Base-by-base conservation (phyloP, 1,284 basidiomycete genomes). In the Tranzscheliella williamsii region DNA sequence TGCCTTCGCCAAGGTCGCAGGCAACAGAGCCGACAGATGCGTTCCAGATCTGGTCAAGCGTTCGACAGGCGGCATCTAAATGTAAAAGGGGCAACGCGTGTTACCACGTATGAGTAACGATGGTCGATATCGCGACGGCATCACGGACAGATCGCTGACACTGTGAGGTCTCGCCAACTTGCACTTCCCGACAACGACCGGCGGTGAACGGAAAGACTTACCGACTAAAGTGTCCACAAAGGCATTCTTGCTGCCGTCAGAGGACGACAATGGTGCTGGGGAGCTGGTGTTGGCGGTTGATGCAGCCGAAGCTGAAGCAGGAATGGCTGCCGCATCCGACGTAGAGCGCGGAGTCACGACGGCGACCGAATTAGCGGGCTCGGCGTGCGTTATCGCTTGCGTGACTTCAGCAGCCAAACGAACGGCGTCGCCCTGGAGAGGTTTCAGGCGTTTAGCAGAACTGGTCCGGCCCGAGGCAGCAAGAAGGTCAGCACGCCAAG, bases 191-290 rank as follows among this genome's bases (percentile, higher is more conserved):
- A n/a, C n/a, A n/a, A n/a, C n/a, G n/a, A n/a, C n/a, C n/a, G n/a
- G n/a, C n/a, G n/a, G 9, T n/a, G 9, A 29, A n/a, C 27, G 27
- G 2, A 16, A 42, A 18, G 38, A 71, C 67, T 71, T 62, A 71
- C 69, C 69, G 32, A 71, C 64, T 15, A 71, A 51, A 36, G 43
- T 41, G 31, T 71, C 69, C 38, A 71, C 68, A 31, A 71, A 46
- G n/a, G 50, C 33, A 13, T 33, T 48, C 44, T 69, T 70, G 43
- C 37, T 33, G 2, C 56, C 60, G 20, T 41, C 24, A 5, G 52
- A 42, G 15, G 50, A 38, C 7, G 57, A 44, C 23, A 46, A 50
- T 7, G 52, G 32, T 11, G 47, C 24, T n/a, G 57, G 49, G 8
- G 56, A 42, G 17, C 13, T 34, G 32, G 11, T 8, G 17, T 34